These are phyloP conservation scores for Irpex rosettiformis DNA, from an alignment of 1,284 basidiomycete genomes.

Conservation along the genomic window DNA sequence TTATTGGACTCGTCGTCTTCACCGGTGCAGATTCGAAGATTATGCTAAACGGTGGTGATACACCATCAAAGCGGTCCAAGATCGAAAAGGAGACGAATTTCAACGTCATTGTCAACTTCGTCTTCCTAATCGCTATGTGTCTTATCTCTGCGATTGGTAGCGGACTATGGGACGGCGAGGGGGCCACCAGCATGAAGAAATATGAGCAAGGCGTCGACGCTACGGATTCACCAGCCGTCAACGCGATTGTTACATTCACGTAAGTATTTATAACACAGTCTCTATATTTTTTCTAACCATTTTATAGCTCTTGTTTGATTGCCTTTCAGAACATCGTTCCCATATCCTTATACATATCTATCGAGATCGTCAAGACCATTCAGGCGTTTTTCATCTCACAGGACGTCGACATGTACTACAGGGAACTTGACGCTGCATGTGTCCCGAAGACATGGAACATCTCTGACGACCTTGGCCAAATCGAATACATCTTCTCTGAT, in stretches of 20 bases:
- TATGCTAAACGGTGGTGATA: slow-evolving; percentile 93
- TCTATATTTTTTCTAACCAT: slow-evolving; percentile 3
- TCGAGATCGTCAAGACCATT: slow-evolving; percentile 97
- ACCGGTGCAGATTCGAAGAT: slow-evolving; percentile 98
- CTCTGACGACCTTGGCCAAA: slow-evolving; percentile 95
- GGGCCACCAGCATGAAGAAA: slow-evolving; percentile 66
- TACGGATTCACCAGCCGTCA: slow-evolving; percentile 61
- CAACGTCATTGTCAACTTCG: slow-evolving; percentile 95
- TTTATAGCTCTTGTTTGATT: slow-evolving; percentile 75
- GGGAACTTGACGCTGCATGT: slow-evolving; percentile 82
- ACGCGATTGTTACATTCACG: slow-evolving; percentile 90
- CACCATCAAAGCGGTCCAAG: slow-evolving; percentile 91
- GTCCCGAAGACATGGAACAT: slow-evolving; percentile 99
- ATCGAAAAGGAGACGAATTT: slow-evolving; percentile 99
- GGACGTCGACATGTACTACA: slow-evolving; percentile 97
- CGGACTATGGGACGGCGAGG: slow-evolving; percentile 64
- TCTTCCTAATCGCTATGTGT: slow-evolving; percentile 79
- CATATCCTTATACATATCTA: slow-evolving; percentile 95
- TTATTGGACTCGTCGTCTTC: slow-evolving; percentile 92
- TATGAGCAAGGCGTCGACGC: slow-evolving; percentile 72
- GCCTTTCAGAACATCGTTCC: slow-evolving; percentile 98
- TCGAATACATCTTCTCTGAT: slow-evolving; percentile 97
- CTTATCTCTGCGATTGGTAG: slow-evolving; percentile 69
- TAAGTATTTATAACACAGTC: slow-evolving; percentile 38
- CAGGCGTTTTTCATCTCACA: slow-evolving; percentile 98